A percentile compares a stretch with the other conserved stretches of the same genome.
These are phyloP conservation scores for Xylariales sp. DNA, from an alignment of 2,329 filamentous ascomycete genomes.

Conservation along the genomic window DNA sequence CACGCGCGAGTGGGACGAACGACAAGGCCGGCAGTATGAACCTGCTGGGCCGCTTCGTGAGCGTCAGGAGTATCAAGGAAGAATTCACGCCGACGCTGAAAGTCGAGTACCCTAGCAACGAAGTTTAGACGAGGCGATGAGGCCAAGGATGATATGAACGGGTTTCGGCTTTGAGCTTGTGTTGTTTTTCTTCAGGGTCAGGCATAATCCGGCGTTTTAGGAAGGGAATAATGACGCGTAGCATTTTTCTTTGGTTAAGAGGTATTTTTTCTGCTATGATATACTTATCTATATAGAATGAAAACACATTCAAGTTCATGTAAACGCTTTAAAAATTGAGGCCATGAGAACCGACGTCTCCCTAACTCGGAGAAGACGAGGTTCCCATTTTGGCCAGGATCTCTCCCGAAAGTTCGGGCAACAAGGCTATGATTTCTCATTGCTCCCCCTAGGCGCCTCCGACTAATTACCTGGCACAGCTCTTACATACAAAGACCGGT, in stretches of 20 bases:
- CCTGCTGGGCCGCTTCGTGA: conserved; percentile 74
- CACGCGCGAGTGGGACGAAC: conserved; percentile 76
- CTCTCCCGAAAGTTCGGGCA: too few relatives aligned
- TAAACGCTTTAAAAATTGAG: background rate
- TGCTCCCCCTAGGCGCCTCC: too few relatives aligned
- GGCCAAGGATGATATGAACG: background rate
- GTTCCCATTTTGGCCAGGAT: too few relatives aligned
- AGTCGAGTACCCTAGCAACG: conserved; percentile 79
- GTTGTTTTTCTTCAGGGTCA: background rate
- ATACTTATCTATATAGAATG: background rate
- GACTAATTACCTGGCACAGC: too few relatives aligned
- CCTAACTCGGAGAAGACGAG: too few relatives aligned
- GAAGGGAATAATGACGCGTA: background rate
- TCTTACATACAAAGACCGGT: too few relatives aligned
- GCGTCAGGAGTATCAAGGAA: conserved; percentile 77
- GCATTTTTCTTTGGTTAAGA: background rate
- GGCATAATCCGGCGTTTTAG: conserved; percentile 10
- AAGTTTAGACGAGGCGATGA: conserved; percentile 55
- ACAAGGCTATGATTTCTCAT: too few relatives aligned
- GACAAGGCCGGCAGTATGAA: conserved; percentile 77
- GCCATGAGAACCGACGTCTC: too few relatives aligned
- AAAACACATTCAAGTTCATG: background rate
- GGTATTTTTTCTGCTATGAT: background rate
- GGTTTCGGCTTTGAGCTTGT: background rate
- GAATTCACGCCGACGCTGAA: conserved; percentile 74